These are phyloP conservation scores for Bonnemaisonia californica DNA, from an alignment of 31 red algal species.

Conservation along the genomic window DNA sequence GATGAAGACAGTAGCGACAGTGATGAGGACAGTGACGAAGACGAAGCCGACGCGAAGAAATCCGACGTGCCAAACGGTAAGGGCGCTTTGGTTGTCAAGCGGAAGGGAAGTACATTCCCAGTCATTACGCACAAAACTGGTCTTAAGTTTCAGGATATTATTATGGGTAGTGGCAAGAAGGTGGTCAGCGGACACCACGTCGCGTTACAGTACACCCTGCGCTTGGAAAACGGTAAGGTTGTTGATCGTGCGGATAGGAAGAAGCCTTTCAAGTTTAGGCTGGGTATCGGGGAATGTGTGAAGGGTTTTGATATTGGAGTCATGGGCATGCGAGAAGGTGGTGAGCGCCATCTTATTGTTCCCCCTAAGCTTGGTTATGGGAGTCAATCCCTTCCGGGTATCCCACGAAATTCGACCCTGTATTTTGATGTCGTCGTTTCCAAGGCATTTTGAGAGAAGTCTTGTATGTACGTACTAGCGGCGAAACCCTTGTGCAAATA, in stretches of 20 bases:
- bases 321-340: constrained; percentile 85
- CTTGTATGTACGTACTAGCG: too few species aligned
- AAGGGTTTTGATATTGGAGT: constrained; percentile 90
- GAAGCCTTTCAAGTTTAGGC: constrained; percentile 70
- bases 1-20: constrained; percentile 18
- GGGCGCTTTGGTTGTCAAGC: not conserved
- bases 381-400: constrained; percentile 23
- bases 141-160: constrained; percentile 73
- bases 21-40: constrained; percentile 3
- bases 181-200: constrained; percentile 65
- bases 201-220: constrained; percentile 59
- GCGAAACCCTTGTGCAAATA: too few species aligned
- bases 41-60: constrained; percentile 1
- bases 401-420: constrained; percentile 66
- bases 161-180: constrained; percentile 57
- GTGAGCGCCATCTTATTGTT: constrained; percentile 82
- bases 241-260: constrained; percentile 62
- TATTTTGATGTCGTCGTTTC: constrained; percentile 84
- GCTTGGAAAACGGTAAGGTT: constrained; percentile 72
- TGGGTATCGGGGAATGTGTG: constrained; percentile 83
- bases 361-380: constrained; percentile 85
- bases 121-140: constrained; percentile 57
- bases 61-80: not conserved
- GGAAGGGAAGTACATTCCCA: constrained; percentile 28
- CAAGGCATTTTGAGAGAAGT: constrained; percentile 61